A percentile compares a stretch with the other conserved stretches of the same genome.
Evolutionary conservation across 805 yeast species (phyloP).

Genomic region (Metschnikowia hibisci): DNA sequence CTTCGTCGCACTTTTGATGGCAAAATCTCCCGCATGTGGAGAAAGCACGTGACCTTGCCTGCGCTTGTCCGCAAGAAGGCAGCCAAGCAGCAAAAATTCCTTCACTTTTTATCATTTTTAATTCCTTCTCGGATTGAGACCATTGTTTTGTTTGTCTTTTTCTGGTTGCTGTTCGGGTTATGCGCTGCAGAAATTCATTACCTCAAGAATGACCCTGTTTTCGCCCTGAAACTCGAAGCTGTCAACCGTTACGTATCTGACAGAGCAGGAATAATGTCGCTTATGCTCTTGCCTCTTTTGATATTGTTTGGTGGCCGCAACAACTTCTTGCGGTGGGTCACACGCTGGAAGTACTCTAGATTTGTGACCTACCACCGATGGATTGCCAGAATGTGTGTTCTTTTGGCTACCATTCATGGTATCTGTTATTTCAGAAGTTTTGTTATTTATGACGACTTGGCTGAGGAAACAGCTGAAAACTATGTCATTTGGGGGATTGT

Average conservation of each 20-base stretch:
- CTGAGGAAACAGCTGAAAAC: slow-evolving; percentile 3
- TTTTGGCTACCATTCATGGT: slow-evolving; percentile 14
- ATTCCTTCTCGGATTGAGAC: slow-evolving; percentile 31
- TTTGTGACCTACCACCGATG: slow-evolving; percentile 16
- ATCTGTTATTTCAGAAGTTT: slow-evolving; percentile 9
- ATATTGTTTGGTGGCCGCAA: slow-evolving; percentile 18
- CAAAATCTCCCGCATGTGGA: slow-evolving; percentile 21
- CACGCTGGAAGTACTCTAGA: slow-evolving; percentile 17
- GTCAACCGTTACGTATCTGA: slow-evolving; percentile 15
- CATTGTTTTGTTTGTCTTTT: slow-evolving; percentile 19
- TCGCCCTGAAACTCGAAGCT: slow-evolving; percentile 1
- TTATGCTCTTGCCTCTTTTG: slow-evolving; percentile 13
- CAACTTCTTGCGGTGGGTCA: slow-evolving; percentile 17
- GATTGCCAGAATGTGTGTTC: slow-evolving; percentile 14
- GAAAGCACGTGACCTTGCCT: slow-evolving; percentile 28
- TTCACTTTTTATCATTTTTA: slow-evolving; percentile 21
- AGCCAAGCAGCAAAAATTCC: slow-evolving; percentile 6
- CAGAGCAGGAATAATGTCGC: slow-evolving; percentile 14
- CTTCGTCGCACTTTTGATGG: slow-evolving; percentile 29
- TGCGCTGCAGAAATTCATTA: slow-evolving; percentile 10
- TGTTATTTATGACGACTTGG: slow-evolving; percentile 4
- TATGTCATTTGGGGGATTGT: slow-evolving; percentile 16
- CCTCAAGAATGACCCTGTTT: slow-evolving; percentile 9
- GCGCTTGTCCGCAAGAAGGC: slow-evolving; percentile 21
- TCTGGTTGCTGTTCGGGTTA: slow-evolving; percentile 14